Evolutionary conservation across 2,329 filamentous ascomycete species (phyloP).

Genomic region (Penicillium sumatraense): DNA sequence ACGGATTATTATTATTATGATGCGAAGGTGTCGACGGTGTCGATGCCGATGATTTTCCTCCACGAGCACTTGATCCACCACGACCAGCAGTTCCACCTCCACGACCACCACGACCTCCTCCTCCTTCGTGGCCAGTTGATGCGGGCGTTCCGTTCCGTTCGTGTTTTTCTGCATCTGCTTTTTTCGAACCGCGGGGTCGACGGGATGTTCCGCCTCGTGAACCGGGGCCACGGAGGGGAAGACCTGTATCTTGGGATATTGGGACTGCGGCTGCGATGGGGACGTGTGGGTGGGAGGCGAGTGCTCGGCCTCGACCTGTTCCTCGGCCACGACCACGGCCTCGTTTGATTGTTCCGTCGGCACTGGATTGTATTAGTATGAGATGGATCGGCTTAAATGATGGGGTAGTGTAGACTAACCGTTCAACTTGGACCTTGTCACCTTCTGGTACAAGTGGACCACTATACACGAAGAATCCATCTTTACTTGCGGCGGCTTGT

Average conservation of each 20-base stretch:
- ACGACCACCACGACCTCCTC: conserved; percentile 28
- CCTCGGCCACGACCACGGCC: conserved; percentile 61
- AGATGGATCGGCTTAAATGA: conserved; percentile 3
- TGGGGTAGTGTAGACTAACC: conserved; percentile 49
- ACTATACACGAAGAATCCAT: conserved; percentile 98
- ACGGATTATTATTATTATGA: conserved; percentile 22
- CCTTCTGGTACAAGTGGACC: conserved; percentile 87
- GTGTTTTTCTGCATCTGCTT: conserved; percentile 77
- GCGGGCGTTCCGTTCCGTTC: conserved; percentile 56
- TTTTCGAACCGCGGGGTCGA: conserved; percentile 85
- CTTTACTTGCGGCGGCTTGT: conserved; percentile 88
- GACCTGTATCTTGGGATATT: conserved; percentile 86
- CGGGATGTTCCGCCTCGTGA: conserved; percentile 76
- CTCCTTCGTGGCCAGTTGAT: conserved; percentile 29
- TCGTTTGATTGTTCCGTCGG: conserved; percentile 72
- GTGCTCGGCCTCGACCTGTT: conserved; percentile 53
- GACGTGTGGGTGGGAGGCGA: conserved; percentile 74
- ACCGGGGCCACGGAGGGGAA: conserved; percentile 70
- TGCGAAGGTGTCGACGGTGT: conserved; percentile 14
- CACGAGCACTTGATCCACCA: conserved; percentile 29
- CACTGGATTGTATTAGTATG: conserved; percentile 51
- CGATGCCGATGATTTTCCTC: conserved; percentile 27
- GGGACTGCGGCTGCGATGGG: conserved; percentile 78
- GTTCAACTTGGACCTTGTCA: conserved; percentile 72
- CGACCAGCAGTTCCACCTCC: conserved; percentile 28